Conservation (phyloP, 2,329 filamentous ascomycete genomes). For the Talaromyces islandicus region DNA sequence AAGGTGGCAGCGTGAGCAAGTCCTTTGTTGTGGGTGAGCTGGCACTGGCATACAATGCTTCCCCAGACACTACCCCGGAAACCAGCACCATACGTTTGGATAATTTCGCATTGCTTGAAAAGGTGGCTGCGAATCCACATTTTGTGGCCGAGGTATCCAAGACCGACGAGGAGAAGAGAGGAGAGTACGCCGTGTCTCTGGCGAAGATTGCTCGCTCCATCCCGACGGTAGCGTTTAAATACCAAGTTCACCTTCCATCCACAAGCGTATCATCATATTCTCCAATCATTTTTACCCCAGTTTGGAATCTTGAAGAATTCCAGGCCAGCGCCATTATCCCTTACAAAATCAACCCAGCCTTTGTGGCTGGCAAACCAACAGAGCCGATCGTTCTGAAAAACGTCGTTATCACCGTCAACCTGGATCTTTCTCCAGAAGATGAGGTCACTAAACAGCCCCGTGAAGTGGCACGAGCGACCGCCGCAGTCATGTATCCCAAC, state of each 20-base stretch:
- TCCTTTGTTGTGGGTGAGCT: conserved; percentile 80
- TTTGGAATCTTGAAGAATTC: conserved; percentile 77
- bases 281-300: conserved; percentile 66
- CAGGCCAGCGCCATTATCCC: conserved; percentile 82
- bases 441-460: conserved; percentile 41
- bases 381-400: conserved; percentile 62
- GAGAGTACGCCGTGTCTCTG: conserved; percentile 74
- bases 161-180: conserved; percentile 54
- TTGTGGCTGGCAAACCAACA: conserved; percentile 37
- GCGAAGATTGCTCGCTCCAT: conserved; percentile 61
- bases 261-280: conserved; percentile 53
- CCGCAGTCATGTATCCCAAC: conserved; percentile 42
- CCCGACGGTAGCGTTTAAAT: conserved; percentile 77
- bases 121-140: conserved; percentile 86
- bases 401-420: conserved; percentile 60
- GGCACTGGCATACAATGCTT: conserved; percentile 70
- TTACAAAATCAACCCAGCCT: conserved; percentile 75
- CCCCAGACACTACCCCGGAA: conserved; percentile 24
- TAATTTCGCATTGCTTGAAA: conserved; percentile 81
- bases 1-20: conserved; percentile 64
- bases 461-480: conserved; percentile 34
- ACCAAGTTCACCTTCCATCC: conserved; percentile 71
- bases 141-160: conserved; percentile 65
- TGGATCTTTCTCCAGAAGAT: conserved; percentile 36
- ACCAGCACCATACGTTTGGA: conserved; percentile 70